These are phyloP conservation scores for Diaporthe aspalathi DNA, from an alignment of 2,329 filamentous ascomycete species.

Conservation along the genomic window DNA sequence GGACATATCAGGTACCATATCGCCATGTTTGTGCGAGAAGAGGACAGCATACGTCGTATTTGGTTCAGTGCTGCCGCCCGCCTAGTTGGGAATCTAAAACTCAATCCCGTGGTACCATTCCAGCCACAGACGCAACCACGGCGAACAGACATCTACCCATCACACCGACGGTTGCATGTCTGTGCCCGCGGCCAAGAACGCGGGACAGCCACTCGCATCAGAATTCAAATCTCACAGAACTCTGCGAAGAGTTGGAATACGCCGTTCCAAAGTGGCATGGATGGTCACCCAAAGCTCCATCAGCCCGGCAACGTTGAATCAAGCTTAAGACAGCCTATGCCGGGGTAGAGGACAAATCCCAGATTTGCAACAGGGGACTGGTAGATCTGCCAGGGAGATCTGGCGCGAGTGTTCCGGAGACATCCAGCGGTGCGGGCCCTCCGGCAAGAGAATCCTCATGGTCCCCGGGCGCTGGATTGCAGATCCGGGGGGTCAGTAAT, in stretches of 20 bases:
- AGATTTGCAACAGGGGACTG: constrained; percentile 21
- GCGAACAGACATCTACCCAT: constrained; percentile 21
- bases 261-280: neutral
- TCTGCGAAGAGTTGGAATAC: neutral
- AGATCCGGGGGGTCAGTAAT: neutral
- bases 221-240: neutral
- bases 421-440: neutral
- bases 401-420: neutral
- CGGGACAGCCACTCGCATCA: constrained; percentile 24
- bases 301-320: constrained; percentile 9
- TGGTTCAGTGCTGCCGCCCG: neutral
- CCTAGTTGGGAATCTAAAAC: constrained; percentile 9
- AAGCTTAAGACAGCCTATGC: constrained; percentile 1
- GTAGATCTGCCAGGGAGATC: constrained; percentile 6
- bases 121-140: neutral
- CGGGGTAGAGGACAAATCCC: constrained; percentile 7
- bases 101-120: neutral
- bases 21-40: neutral
- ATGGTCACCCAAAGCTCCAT: constrained; percentile 2
- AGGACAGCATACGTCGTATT: neutral
- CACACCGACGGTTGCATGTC: constrained; percentile 11
- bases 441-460: neutral
- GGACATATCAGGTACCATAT: neutral
- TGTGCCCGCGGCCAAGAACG: constrained; percentile 12
- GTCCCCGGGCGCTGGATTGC: neutral